phyloP scores from a whole-genome alignment of 192 early-diverging fungal genomes.

The Coemansia sp. region DNA sequence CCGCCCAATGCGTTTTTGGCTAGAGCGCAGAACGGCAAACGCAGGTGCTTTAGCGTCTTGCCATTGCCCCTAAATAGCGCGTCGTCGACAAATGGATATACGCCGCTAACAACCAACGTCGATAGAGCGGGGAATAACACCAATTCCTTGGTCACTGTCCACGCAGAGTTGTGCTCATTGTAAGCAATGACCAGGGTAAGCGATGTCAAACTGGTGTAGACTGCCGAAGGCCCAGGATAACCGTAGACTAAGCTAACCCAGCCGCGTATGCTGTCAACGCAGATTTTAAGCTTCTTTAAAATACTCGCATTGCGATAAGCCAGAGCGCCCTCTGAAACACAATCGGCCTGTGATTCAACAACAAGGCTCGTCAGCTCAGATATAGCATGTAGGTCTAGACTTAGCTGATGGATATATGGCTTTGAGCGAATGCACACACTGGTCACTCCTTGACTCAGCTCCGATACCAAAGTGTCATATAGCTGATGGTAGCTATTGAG shows the following conservation, averaged over 20 bases:
- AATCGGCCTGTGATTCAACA: not conserved
- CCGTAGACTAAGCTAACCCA: too few relatives aligned
- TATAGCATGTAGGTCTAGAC: not conserved
- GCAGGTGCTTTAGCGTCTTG: not conserved
- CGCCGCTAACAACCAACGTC: not conserved
- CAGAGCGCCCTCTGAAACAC: not conserved
- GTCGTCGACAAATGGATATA: not conserved
- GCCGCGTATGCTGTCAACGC: not conserved
- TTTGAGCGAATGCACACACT: too few relatives aligned
- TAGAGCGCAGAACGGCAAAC: not conserved
- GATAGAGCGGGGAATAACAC: not conserved
- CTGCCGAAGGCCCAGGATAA: too few relatives aligned
- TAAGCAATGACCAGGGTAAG: not conserved
- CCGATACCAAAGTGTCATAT: too few relatives aligned
- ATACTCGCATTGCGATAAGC: not conserved
- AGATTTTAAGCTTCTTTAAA: not conserved
- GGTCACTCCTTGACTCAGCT: too few relatives aligned
- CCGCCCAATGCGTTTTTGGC: not conserved
- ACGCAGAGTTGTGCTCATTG: not conserved
- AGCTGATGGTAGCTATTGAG: too few relatives aligned
- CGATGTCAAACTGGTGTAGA: too few relatives aligned
- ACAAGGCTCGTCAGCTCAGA: not conserved
- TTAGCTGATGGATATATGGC: too few relatives aligned
- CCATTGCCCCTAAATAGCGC: constrained; percentile 1
- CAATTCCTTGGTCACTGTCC: too few relatives aligned